These are phyloP conservation scores for Dionaea muscipula DNA, from an alignment of 179 eudicot species.

Conservation along the genomic window DNA sequence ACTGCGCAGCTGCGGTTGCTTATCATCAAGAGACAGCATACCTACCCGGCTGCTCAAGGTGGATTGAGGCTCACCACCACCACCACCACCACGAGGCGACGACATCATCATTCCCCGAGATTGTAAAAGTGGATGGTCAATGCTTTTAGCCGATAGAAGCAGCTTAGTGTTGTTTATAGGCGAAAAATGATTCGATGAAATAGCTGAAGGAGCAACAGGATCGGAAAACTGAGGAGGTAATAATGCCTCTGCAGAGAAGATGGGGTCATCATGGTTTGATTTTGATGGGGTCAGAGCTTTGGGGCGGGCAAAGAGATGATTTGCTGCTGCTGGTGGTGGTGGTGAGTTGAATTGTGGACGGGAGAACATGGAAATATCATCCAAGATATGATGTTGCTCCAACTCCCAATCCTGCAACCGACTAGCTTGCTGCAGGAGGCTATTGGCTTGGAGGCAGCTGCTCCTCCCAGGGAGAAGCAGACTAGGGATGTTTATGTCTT, in stretches of 20 bases:
- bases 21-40: slow-evolving; percentile 23
- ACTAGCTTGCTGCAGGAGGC: slow-evolving; percentile 34
- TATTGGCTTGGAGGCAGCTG: slow-evolving; percentile 26
- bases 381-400: slow-evolving; percentile 27
- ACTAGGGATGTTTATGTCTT: slow-evolving; percentile 30
- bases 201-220: slow-evolving; percentile 18
- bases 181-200: slow-evolving; percentile 28
- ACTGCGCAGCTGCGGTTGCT: slow-evolving; percentile 32
- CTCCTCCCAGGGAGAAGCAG: slow-evolving; percentile 46
- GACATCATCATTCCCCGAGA: slow-evolving; percentile 28
- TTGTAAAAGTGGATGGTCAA: slow-evolving; percentile 22
- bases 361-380: slow-evolving; percentile 21
- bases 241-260: slow-evolving; percentile 23
- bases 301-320: slow-evolving; percentile 16
- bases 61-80: slow-evolving; percentile 24
- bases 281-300: slow-evolving; percentile 26
- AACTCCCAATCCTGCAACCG: slow-evolving; percentile 27
- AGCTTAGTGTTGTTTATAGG: slow-evolving; percentile 27
- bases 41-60: slow-evolving; percentile 25
- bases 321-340: too few species aligned
- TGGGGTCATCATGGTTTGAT: slow-evolving; percentile 30
- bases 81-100: slow-evolving; percentile 24
- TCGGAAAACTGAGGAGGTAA: slow-evolving; percentile 24
- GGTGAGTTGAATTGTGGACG: slow-evolving; percentile 21
- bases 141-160: slow-evolving; percentile 16